phyloP scores from a whole-genome alignment of 2,329 filamentous ascomycete genomes.

The Aureobasidium pullulans region DNA sequence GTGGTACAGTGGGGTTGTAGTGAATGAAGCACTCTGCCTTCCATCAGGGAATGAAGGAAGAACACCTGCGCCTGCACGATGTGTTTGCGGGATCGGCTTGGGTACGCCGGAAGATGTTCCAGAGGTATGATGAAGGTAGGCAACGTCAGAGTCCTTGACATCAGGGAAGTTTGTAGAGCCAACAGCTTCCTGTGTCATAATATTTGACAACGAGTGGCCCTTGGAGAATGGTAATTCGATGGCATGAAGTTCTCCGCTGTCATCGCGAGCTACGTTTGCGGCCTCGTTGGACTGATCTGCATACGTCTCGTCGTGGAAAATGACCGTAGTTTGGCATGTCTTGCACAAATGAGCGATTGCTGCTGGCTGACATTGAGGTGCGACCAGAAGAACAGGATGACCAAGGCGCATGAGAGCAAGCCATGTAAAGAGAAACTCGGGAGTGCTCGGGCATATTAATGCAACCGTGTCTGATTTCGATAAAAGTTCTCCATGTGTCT shows the following conservation, averaged over 20 bases:
- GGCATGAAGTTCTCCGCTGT: conserved; percentile 14
- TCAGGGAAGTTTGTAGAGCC: neutral
- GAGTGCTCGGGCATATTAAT: conserved; percentile 49
- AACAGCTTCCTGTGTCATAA: neutral
- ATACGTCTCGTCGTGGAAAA: conserved; percentile 43
- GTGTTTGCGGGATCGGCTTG: conserved; percentile 54
- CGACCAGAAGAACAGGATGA: conserved; percentile 49
- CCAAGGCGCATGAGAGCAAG: conserved; percentile 52
- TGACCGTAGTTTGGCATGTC: conserved; percentile 33
- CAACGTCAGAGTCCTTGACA: conserved; percentile 34
- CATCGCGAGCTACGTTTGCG: conserved; percentile 15
- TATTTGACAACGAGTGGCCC: neutral
- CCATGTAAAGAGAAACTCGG: conserved; percentile 54
- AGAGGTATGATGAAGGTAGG: conserved; percentile 57
- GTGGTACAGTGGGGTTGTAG: conserved; percentile 59
- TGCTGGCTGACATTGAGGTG: conserved; percentile 39
- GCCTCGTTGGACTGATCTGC: conserved; percentile 27
- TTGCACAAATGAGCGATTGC: conserved; percentile 49
- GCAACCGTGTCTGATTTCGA: conserved; percentile 35
- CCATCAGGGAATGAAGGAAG: conserved; percentile 41
- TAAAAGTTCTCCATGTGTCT: conserved; percentile 17
- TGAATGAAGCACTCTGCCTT: conserved; percentile 46
- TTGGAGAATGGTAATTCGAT: conserved; percentile 16
- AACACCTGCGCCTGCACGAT: conserved; percentile 48
- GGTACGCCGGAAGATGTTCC: conserved; percentile 57